These are phyloP conservation scores for Beauveria rudraprayagi DNA, from an alignment of 2,329 filamentous ascomycete species.

Conservation along the genomic window DNA sequence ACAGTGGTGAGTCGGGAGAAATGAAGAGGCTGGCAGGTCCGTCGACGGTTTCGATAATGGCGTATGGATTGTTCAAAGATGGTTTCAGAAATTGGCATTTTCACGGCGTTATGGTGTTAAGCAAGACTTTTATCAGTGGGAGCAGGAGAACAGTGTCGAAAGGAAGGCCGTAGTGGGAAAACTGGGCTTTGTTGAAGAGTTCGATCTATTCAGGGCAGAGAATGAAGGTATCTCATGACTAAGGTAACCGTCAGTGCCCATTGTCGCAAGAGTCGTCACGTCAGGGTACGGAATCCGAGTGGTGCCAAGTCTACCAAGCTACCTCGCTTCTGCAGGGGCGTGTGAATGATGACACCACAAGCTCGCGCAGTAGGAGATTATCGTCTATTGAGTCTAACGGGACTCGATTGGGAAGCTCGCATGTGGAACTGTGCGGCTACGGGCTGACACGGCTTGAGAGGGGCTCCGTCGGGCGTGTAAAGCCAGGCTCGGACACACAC, in stretches of 20 bases:
- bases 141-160: background rate
- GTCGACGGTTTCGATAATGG: background rate
- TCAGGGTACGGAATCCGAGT: background rate
- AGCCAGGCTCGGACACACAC: background rate
- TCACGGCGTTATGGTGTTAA: constrained; percentile 2
- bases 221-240: background rate
- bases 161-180: background rate
- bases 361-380: background rate
- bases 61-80: background rate
- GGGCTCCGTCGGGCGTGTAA: background rate
- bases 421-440: background rate
- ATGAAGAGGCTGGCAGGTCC: no score
- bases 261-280: background rate
- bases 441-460: background rate
- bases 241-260: background rate
- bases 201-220: background rate
- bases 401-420: background rate
- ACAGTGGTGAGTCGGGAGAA: background rate
- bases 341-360: background rate
- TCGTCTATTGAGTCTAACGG: background rate
- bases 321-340: background rate
- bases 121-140: background rate
- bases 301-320: background rate
- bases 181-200: background rate
- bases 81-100: background rate